Evolutionary conservation across 495 filamentous ascomycete genomes (phyloP).

Genomic region (Penicillium verhagenii): DNA sequence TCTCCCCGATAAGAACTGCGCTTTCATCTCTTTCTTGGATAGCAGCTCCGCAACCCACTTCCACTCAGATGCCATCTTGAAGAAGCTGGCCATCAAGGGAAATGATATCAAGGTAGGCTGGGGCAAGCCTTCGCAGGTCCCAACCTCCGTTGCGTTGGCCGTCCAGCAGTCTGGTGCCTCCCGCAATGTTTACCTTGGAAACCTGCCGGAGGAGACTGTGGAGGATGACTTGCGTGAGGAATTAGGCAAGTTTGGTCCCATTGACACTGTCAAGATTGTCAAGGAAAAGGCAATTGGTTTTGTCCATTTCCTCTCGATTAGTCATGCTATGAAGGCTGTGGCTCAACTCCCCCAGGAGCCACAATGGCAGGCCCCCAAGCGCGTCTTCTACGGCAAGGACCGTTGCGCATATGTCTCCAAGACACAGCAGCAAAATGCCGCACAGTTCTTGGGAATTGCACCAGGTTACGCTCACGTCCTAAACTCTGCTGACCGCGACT

Average conservation of each 20-base stretch:
- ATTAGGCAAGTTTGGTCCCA: conserved; percentile 91
- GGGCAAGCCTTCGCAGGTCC: conserved; percentile 98
- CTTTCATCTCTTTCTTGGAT: conserved; percentile 98
- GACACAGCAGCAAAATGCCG: conserved; percentile 98
- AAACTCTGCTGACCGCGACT: conserved; percentile 90
- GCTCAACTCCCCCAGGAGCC: conserved; percentile 92
- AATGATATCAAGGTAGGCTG: conserved; percentile 99
- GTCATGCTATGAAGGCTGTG: conserved; percentile 98
- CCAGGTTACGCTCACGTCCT: conserved; percentile 97
- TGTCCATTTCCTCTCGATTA: conserved; percentile 95
- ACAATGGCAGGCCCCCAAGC: conserved; percentile 92
- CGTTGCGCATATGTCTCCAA: conserved; percentile 98
- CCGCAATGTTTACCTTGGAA: conserved; percentile 97
- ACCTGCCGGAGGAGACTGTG: conserved; percentile 81
- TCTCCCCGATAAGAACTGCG: conserved; percentile 98
- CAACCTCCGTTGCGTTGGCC: conserved; percentile 91
- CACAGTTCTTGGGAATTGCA: conserved; percentile 95
- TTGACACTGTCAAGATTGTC: conserved; percentile 97
- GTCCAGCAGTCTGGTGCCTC: conserved; percentile 97
- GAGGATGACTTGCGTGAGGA: conserved; percentile 95
- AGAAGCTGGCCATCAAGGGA: conserved; percentile 95
- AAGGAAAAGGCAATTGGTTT: conserved; percentile 98
- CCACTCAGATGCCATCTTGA: conserved; percentile 98
- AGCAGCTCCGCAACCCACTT: conserved; percentile 97
- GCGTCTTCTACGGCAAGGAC: conserved; percentile 98